phyloP scores from a whole-genome alignment of 148 eudicot genomes.

The Drosera capensis region DNA sequence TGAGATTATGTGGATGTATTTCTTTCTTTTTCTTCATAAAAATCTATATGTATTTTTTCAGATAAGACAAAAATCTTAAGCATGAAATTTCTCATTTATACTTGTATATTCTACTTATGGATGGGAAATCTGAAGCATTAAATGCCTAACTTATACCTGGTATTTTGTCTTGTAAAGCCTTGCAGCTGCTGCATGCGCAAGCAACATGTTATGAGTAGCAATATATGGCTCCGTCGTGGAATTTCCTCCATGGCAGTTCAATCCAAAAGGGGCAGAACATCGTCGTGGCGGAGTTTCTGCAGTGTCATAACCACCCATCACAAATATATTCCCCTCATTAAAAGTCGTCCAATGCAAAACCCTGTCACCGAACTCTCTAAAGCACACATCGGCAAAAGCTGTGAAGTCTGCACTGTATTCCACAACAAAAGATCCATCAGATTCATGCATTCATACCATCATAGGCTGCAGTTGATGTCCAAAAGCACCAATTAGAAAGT shows the following conservation, averaged over 20 bases:
- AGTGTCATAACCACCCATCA: conserved; percentile 18
- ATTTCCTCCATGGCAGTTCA: conserved; percentile 25
- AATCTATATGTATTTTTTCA: too few species aligned
- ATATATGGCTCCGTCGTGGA: conserved; percentile 39
- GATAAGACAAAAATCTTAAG: too few species aligned
- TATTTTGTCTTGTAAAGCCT: conserved; percentile 31
- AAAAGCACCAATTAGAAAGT: too few species aligned
- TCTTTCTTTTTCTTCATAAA: too few species aligned
- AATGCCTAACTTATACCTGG: conserved; percentile 25
- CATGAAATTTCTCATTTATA: too few species aligned
- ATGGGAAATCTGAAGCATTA: not conserved
- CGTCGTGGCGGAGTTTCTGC: conserved; percentile 24
- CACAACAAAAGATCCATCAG: too few species aligned
- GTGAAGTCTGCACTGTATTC: conserved; percentile 43
- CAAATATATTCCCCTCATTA: conserved; percentile 39
- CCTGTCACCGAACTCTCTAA: conserved; percentile 51
- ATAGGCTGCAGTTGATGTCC: too few species aligned
- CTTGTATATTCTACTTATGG: not conserved
- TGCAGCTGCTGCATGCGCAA: conserved; percentile 50
- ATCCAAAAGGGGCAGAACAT: conserved; percentile 24
- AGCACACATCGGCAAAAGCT: conserved; percentile 54
- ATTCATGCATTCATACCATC: too few species aligned
- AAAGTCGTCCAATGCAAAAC: conserved; percentile 43
- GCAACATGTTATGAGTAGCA: conserved; percentile 31
- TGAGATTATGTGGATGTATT: too few species aligned